Percentiles rank a stretch among this genome's conserved stretches.
These are phyloP conservation scores for Aspergillus piperis DNA, from an alignment of 2,329 filamentous ascomycete genomes.

Conservation along the genomic window DNA sequence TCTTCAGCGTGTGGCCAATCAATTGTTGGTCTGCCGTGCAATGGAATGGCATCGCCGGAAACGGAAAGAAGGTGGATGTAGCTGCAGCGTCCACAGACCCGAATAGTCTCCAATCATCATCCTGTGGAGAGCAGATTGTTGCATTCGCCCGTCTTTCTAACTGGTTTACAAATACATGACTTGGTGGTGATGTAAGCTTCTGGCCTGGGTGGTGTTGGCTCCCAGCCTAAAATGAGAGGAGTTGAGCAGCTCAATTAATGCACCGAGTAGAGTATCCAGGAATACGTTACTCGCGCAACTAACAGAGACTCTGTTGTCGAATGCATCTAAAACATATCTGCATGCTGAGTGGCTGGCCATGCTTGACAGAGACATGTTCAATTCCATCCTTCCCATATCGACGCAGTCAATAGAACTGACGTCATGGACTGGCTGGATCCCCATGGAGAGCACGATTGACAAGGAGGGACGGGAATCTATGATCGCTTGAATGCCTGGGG, in stretches of 20 bases:
- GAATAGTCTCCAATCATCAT: not conserved
- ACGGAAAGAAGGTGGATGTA: not conserved
- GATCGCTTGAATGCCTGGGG: not conserved
- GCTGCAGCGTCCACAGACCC: not conserved
- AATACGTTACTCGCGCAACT: too few species aligned
- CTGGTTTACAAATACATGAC: not conserved
- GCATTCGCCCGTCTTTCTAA: not conserved
- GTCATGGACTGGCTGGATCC: not conserved
- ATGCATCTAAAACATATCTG: not conserved
- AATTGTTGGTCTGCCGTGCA: not conserved
- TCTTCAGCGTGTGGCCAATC: not conserved
- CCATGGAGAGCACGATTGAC: not conserved
- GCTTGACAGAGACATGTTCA: not conserved
- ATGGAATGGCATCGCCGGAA: slow-evolving; percentile 22
- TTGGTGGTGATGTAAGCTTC: not conserved
- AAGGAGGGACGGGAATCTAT: not conserved
- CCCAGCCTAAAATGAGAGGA: too few species aligned
- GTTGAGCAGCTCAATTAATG: too few species aligned
- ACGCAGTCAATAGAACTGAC: not conserved
- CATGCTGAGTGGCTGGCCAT: not conserved
- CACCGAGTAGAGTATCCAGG: too few species aligned
- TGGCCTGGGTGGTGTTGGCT: not conserved
- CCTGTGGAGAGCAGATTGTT: not conserved
- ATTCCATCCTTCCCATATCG: not conserved
- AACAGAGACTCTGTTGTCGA: not conserved